Evolutionary conservation across 331 rosid genomes (phyloP).

Genomic region (Telfairia occidentalis): DNA sequence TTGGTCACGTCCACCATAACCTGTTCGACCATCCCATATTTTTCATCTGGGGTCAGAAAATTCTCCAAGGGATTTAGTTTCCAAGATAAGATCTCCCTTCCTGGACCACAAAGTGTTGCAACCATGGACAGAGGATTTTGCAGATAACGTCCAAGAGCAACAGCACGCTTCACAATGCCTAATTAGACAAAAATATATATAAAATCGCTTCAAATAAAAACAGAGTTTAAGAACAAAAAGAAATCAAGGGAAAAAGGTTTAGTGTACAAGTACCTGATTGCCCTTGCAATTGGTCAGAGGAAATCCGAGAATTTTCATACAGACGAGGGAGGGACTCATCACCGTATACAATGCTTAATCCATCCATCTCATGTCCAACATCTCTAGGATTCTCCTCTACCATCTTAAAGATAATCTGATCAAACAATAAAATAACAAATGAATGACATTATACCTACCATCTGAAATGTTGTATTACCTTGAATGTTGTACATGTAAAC

Average conservation of each 20-base stretch:
- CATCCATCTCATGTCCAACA: constrained; percentile 97
- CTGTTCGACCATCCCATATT: constrained; percentile 77
- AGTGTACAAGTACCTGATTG: constrained; percentile 46
- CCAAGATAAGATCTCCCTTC: constrained; percentile 85
- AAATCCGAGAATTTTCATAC: constrained; percentile 85
- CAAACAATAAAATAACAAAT: constrained; percentile 18
- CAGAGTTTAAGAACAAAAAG: neutral
- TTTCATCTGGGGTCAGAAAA: constrained; percentile 82
- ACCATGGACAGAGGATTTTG: constrained; percentile 97
- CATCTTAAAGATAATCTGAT: constrained; percentile 90
- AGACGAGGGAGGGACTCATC: constrained; percentile 90
- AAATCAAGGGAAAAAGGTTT: neutral
- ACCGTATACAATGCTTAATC: constrained; percentile 86
- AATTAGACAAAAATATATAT: constrained; percentile 11
- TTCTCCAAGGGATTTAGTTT: constrained; percentile 64
- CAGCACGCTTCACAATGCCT: constrained; percentile 97
- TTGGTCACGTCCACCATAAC: constrained; percentile 88
- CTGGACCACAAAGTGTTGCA: constrained; percentile 86
- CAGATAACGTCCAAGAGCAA: constrained; percentile 83
- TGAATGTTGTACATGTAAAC: neutral
- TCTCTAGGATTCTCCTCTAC: constrained; percentile 98
- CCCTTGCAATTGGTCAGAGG: constrained; percentile 86
- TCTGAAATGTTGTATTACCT: neutral
- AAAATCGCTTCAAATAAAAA: neutral
- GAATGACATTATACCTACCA: neutral